Conservation (phyloP, 768 basidiomycete species). For the Coprinopsis sp. region DNA sequence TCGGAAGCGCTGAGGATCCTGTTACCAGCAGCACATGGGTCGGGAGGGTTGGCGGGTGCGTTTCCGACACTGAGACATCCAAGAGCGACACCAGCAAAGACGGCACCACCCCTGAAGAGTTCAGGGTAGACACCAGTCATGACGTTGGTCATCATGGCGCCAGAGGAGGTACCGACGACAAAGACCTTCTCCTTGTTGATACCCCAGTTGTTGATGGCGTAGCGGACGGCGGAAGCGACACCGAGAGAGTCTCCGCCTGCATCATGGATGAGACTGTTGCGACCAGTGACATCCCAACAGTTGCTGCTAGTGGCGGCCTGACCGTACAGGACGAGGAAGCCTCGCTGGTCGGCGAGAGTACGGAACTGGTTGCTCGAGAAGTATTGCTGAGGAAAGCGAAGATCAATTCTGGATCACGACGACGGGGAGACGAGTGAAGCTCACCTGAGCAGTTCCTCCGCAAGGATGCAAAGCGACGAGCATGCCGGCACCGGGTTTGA, state of each 20-base stretch:
- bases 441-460: conserved; percentile 41
- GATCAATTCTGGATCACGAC: background rate
- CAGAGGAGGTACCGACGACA: conserved; percentile 49
- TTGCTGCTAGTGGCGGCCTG: conserved; percentile 36
- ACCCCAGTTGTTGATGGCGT: conserved; percentile 42
- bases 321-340: conserved; percentile 50
- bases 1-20: conserved; percentile 39
- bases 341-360: conserved; percentile 44
- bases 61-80: conserved; percentile 47
- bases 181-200: conserved; percentile 45
- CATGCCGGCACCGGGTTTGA: conserved; percentile 35
- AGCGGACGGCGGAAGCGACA: conserved; percentile 42
- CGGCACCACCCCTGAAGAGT: conserved; percentile 44
- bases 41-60: conserved; percentile 37
- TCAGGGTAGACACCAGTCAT: conserved; percentile 52
- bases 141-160: conserved; percentile 60
- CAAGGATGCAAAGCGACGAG: conserved; percentile 54
- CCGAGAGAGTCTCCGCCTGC: conserved; percentile 51
- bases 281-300: conserved; percentile 50
- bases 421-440: background rate
- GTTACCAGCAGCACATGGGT: conserved; percentile 40
- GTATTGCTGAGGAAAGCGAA: conserved; percentile 24
- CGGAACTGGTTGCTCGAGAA: conserved; percentile 44
- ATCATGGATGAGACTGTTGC: conserved; percentile 48
- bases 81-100: conserved; percentile 48